Base-by-base conservation (phyloP, 192 early-diverging fungal species). In the Entomortierella parvispora region DNA sequence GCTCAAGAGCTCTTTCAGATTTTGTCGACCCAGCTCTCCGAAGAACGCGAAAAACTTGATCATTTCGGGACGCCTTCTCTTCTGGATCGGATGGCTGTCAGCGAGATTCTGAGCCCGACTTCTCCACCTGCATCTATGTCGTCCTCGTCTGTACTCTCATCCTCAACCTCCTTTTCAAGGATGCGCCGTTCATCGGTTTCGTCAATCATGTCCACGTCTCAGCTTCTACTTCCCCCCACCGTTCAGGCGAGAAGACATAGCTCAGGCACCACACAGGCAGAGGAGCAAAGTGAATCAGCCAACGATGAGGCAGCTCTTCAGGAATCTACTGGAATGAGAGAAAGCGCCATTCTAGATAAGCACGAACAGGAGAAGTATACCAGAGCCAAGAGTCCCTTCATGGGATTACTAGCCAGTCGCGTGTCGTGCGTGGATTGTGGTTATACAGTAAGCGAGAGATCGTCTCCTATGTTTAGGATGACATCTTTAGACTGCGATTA, bases 401-500 rank as follows among this genome's bases (percentile, higher is more conserved):
- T 84, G 28, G 86, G 86, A 34, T 60, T 93, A 61, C 86, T 89
- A 1, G 92, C 92, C 15, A 91, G 88, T 28, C 85, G 89, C 40
- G 88, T 90, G 15, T 86, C 87, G 7, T 93, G 91, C 67, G 80
- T 89, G 18, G 87, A 89, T 22, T 93, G 91, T 49, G 88, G 86
- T 15, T 89, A 93, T 49, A 91, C 88, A 1, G 82, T 80, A 71
- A 65, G 51, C 12, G 37, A 9, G 37, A 5, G 12, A 12, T 40
- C 37, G 12, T 40, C n/a, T n/a, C n/a, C n/a, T n/a, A n/a, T n/a
- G n/a, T n/a, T n/a, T n/a, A n/a, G n/a, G n/a, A n/a, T n/a, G n/a
- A n/a, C n/a, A n/a, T n/a, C n/a, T n/a, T n/a, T n/a, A n/a, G n/a
- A n/a, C n/a, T n/a, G n/a, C n/a, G n/a, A n/a, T n/a, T 20, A 7